Evolutionary conservation across 1,139 yeast genomes (phyloP), one percentile per base, ranked within the genome.

Genomic region (Zygosaccharomyces sapae): DNA sequence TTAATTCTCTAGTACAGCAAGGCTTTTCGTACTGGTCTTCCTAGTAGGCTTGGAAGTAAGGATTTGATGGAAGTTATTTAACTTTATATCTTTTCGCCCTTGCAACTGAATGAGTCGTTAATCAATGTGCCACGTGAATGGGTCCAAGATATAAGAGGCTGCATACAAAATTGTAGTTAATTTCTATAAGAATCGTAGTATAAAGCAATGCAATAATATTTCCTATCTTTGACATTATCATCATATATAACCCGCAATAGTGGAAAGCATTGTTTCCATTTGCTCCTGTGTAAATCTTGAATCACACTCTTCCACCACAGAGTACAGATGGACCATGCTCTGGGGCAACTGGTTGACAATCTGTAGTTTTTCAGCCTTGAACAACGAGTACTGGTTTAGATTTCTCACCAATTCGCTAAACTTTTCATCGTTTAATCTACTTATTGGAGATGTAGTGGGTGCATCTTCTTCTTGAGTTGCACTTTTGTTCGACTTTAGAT

Each of bases 281-380:
- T 80, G 75, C 1, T 79, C 84, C 49, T 83, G 86, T 18, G 72
- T 68, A 58, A 88, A 83, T 55, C 97, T 73, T 55, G 79, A 82
- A 56, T 90, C 97, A 65, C 96, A 90, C 65, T 92, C 97, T 61
- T 92, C 98, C 3, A 92, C 81, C 37, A 90, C 71, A 0, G 92
- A 75, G 65, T 81, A 88, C 47, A 92, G 73, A 36, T 80, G 83
- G 3, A 89, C 96, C 73, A 87, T 70, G 2, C 89, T 79, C 42
- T 83, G 71, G 0, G 97, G 97, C 36, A 89, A 75, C 4, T 81
- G 72, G 66, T 92, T 90, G 49, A 89, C 76, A 33, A 92, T 79
- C 67, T 90, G 97, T 37, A 92, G 70, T 59, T 84, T 81, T 62
- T 92, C 98, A 19, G 86, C 83, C 65, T 87, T 86, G 67, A 86